Evolutionary conservation across 2,329 filamentous ascomycete genomes (phyloP), one percentile per base, ranked within the genome.

Genomic region (Cordyceps cicadae): DNA sequence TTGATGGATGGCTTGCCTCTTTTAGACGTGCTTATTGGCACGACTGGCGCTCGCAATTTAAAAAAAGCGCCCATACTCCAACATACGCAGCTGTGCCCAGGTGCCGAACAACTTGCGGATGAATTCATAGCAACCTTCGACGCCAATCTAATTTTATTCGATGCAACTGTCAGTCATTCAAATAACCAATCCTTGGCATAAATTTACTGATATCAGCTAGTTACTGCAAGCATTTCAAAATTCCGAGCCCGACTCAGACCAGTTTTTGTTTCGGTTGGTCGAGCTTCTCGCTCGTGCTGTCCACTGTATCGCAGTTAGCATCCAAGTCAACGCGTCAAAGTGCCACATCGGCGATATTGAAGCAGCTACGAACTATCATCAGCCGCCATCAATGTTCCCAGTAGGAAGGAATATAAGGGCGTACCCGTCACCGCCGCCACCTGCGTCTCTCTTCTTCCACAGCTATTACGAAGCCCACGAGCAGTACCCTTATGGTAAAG

Each of bases 401-500:
- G 15, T 53, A 2, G 56, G 56, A 7, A 14, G 29, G 6, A 19
- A n/a, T 29, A 41, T 15, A 1, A n/a, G 34, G 5, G 51, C 46
- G 8, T 26, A 24, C 7, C 37, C 39, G 3, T 32, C 15, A 14
- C 46, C 34, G 14, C 9, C 19, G n/a, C 59, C 59, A 4, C 32
- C 11, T 19, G 43, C 26, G 15, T 37, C 29, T 17, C 50, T 51
- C 2, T 60, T 55, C 26, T 49, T 15, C 17, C 59, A 60, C 26
- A 0, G 4, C 5, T 0, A 14, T 3, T 60, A 72, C 55, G 7
- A 5, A 1, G 61, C 68, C 45, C 60, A 66, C 43, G 62, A 70
- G 5, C 67, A 70, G 37, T 73, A 72, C 49, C 64, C 65, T 0
- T 51, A 64, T 43, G 60, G 63, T 11, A 43, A 54, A 54, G 58